Evolutionary conservation across 352 stramenopile genomes (phyloP).

Genomic region (Phytophthora quininea): DNA sequence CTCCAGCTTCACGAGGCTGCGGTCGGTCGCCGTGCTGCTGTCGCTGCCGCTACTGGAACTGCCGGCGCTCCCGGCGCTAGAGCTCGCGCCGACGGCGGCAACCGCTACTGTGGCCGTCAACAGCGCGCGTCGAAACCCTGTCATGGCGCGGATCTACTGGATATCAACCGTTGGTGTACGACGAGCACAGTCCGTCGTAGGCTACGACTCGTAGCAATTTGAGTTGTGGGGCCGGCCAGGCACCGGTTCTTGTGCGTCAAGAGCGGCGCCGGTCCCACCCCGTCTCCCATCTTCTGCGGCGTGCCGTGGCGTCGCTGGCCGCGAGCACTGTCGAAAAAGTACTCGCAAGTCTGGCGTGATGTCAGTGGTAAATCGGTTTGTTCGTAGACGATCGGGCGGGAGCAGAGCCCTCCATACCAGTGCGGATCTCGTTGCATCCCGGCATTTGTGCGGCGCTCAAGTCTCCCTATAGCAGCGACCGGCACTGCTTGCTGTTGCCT

Average conservation of each 20-base stretch:
- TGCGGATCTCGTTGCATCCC: no score
- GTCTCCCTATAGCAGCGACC: no score
- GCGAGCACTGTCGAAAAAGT: slow-evolving; percentile 7
- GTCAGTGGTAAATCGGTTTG: background rate
- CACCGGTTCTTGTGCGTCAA: slow-evolving; percentile 21
- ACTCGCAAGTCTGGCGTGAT: background rate
- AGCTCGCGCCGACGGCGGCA: slow-evolving; percentile 24
- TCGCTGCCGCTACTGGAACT: slow-evolving; percentile 21
- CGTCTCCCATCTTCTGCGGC: slow-evolving; percentile 10
- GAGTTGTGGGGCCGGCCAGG: background rate
- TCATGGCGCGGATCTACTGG: background rate
- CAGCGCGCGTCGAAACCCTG: slow-evolving; percentile 2
- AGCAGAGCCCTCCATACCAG: background rate
- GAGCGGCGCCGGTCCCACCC: slow-evolving; percentile 21
- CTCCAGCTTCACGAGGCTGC: slow-evolving; percentile 36
- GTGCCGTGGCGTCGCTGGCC: slow-evolving; percentile 12
- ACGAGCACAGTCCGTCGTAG: background rate
- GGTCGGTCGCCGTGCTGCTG: slow-evolving; percentile 28
- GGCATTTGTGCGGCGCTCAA: no score
- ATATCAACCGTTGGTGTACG: background rate
- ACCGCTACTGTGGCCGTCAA: slow-evolving; percentile 7
- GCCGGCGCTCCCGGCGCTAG: slow-evolving; percentile 3
- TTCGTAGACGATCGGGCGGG: background rate
- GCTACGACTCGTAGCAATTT: background rate
- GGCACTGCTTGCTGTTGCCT: no score